Evolutionary conservation across 805 yeast genomes (phyloP).

Genomic region (Spathaspora girioi): DNA sequence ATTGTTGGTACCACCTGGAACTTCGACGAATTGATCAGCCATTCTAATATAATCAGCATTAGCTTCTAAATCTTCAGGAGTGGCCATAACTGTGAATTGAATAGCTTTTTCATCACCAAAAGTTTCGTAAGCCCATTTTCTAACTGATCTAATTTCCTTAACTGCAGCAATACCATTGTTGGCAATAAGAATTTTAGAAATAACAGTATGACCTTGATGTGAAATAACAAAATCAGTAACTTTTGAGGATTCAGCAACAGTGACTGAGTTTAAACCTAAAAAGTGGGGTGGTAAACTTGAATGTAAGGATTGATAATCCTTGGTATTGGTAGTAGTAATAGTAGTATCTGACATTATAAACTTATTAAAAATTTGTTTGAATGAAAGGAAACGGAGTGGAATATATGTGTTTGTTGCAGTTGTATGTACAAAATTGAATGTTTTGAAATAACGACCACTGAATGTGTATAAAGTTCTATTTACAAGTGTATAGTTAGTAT

Average conservation of each 20-base stretch:
- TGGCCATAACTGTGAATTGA: conserved; percentile 96
- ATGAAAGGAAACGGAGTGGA: neutral
- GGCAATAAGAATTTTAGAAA: conserved; percentile 84
- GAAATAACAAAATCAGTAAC: conserved; percentile 81
- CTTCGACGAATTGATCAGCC: conserved; percentile 98
- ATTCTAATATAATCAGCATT: conserved; percentile 97
- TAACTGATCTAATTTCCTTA: conserved; percentile 92
- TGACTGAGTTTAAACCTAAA: conserved; percentile 76
- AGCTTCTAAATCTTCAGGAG: conserved; percentile 97
- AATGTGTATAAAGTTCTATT: conserved; percentile 2
- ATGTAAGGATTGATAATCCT: conserved; percentile 25
- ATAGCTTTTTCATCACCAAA: conserved; percentile 93
- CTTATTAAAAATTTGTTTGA: conserved; percentile 1
- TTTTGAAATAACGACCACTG: neutral
- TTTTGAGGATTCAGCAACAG: conserved; percentile 69
- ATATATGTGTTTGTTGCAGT: neutral
- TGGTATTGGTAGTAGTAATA: neutral
- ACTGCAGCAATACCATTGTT: conserved; percentile 99
- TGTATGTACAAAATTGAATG: conserved; percentile 5
- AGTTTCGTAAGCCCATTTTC: conserved; percentile 99
- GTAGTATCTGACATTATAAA: conserved; percentile 5
- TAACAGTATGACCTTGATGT: conserved; percentile 94
- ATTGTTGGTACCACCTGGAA: conserved; percentile 98
- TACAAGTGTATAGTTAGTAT: conserved; percentile 4
- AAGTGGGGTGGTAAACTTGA: conserved; percentile 64